Conservation (phyloP, 495 filamentous ascomycete genomes). For the Cairneyella variabilis region DNA sequence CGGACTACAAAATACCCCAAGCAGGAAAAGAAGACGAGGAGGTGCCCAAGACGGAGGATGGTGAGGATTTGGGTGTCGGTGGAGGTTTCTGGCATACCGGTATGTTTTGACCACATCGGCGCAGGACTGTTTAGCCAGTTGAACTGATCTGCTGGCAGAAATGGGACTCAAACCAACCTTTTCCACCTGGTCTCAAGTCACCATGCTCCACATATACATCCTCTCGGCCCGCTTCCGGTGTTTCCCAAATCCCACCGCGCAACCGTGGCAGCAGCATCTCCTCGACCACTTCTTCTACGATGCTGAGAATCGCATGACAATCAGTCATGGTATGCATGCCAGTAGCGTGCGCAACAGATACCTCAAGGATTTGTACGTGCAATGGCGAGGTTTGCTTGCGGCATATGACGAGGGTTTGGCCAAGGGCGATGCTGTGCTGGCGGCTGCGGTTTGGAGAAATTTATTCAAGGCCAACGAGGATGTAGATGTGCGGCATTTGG, state of each 20-base stretch:
- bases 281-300: constrained; percentile 93
- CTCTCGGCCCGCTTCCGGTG: constrained; percentile 80
- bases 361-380: constrained; percentile 85
- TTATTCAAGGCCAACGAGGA: constrained; percentile 73
- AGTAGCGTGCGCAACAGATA: constrained; percentile 71
- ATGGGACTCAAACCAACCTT: constrained; percentile 72
- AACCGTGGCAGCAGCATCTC: constrained; percentile 68
- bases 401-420: constrained; percentile 85
- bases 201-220: constrained; percentile 93
- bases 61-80: constrained; percentile 74
- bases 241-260: constrained; percentile 57
- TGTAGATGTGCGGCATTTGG: constrained; percentile 66
- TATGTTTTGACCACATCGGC: no score
- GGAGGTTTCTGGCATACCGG: constrained; percentile 80
- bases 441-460: constrained; percentile 90
- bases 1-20: constrained; percentile 66
- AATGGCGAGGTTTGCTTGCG: constrained; percentile 81
- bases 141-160: no score
- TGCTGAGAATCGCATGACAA: constrained; percentile 80
- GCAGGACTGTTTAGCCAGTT: no score
- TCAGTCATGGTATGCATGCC: constrained; percentile 61
- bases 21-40: constrained; percentile 48
- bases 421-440: constrained; percentile 80
- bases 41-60: constrained; percentile 61
- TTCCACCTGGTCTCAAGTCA: constrained; percentile 91